These are phyloP conservation scores for Apiotrichum laibachii DNA, from an alignment of 1,284 basidiomycete genomes.

Conservation along the genomic window DNA sequence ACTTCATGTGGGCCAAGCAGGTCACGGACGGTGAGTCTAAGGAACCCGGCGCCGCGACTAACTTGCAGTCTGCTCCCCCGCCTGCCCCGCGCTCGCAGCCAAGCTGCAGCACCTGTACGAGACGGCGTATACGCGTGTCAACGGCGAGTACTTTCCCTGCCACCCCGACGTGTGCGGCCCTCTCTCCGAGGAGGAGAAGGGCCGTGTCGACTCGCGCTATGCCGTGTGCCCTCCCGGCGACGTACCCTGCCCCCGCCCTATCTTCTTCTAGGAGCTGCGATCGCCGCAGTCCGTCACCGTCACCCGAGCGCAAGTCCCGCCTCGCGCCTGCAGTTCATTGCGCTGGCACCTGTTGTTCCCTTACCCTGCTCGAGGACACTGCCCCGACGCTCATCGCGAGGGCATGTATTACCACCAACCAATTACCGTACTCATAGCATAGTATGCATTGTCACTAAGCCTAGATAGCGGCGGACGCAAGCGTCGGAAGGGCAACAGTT, in stretches of 20 bases:
- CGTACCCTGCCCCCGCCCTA: constrained; percentile 35
- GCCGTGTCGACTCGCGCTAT: constrained; percentile 38
- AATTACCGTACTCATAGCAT: constrained; percentile 5
- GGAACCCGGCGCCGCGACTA: background rate
- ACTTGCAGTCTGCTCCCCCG: constrained; percentile 37
- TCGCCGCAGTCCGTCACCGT: too few relatives aligned
- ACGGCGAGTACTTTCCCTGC: constrained; percentile 45
- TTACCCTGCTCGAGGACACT: too few relatives aligned
- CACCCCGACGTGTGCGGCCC: constrained; percentile 45
- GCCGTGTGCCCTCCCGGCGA: constrained; percentile 35
- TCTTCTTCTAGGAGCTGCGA: constrained; percentile 35
- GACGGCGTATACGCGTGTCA: constrained; percentile 44
- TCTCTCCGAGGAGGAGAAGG: constrained; percentile 46
- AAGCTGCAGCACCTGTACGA: constrained; percentile 46
- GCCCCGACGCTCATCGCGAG: too few relatives aligned
- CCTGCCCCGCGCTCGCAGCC: constrained; percentile 42
- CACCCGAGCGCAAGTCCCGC: too few relatives aligned
- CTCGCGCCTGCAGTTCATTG: too few relatives aligned
- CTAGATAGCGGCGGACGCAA: too few relatives aligned
- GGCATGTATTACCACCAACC: background rate
- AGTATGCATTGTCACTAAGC: constrained; percentile 5
- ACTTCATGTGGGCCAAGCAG: constrained; percentile 52
- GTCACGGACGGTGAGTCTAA: constrained; percentile 46
- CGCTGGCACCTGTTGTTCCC: too few relatives aligned
- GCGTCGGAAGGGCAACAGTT: too few relatives aligned